Evolutionary conservation across 805 yeast species (phyloP), one percentile per base, ranked within the genome.

Genomic region (Millerozyma acaciae): DNA sequence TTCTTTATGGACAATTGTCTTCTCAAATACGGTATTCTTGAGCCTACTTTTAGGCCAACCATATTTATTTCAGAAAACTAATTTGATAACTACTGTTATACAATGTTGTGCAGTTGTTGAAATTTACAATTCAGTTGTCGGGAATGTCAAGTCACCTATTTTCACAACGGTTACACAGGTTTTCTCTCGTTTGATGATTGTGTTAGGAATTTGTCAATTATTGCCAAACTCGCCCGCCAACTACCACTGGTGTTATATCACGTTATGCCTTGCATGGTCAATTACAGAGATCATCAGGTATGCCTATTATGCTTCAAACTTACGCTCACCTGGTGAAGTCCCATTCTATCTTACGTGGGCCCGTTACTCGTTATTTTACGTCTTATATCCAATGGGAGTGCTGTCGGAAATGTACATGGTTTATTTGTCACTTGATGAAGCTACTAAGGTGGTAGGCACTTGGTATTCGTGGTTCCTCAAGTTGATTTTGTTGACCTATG

Each of bases 351-450:
- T 90, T 44, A 73, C 79, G 13, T 74, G 81, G 71, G 62, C 87
- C 43, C 75, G 98, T 51, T 93, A 93, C 70, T 84, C 84, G 42
- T 63, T 86, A 17, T 93, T 93, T 60, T 73, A 75, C 44, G 75
- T 86, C 2, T 66, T 93, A 43, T 93, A 93, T 52, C 98, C 98
- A 13, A 58, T 83, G 14, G 98, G 98, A 3, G 96, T 89, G n/a
- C 75, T 84, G 2, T 78, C 90, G 40, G 98, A 93, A 57, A 68
- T 84, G 39, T 50, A 68, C 21, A 75, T 87, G 61, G 70, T 86
- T 38, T 81, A 76, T 60, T 59, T 77, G 35, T 79, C 96, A 0
- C 66, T 90, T 32, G 73, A 70, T n/a, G 76, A 73, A 30, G 95
- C 96, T n/a, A 70, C 63, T 32, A 43, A 45, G 29, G 70, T 49